Evolutionary conservation across 192 early-diverging fungal species (phyloP).

Genomic region (Coemansia sp.): DNA sequence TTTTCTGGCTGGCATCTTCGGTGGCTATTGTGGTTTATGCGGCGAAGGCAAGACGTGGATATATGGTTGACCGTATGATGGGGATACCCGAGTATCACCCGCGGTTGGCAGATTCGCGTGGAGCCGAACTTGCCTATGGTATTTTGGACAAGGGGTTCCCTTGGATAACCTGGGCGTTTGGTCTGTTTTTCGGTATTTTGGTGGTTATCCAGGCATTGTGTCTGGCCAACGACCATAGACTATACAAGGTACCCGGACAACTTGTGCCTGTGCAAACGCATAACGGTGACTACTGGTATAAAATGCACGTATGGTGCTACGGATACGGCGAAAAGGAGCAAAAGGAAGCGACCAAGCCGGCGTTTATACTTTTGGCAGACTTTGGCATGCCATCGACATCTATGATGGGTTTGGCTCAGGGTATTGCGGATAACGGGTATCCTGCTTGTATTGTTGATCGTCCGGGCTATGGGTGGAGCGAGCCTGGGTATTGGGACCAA

Average conservation of each 20-base stretch:
- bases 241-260: slow-evolving; percentile 34
- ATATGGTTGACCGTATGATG: slow-evolving; percentile 55
- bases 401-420: slow-evolving; percentile 49
- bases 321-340: slow-evolving; percentile 18
- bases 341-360: slow-evolving; percentile 22
- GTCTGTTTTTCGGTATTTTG: slow-evolving; percentile 46
- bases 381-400: slow-evolving; percentile 56
- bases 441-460: slow-evolving; percentile 54
- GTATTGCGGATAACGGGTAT: slow-evolving; percentile 38
- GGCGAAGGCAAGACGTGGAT: slow-evolving; percentile 52
- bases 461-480: slow-evolving; percentile 60
- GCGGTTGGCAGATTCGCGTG: slow-evolving; percentile 37
- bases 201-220: slow-evolving; percentile 52
- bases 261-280: slow-evolving; percentile 51
- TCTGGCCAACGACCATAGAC: slow-evolving; percentile 45
- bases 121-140: slow-evolving; percentile 29
- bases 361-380: slow-evolving; percentile 52
- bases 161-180: slow-evolving; percentile 32
- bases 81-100: slow-evolving; percentile 55
- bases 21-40: slow-evolving; percentile 33
- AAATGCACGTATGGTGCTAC: slow-evolving; percentile 54
- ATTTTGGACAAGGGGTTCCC: slow-evolving; percentile 45
- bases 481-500: slow-evolving; percentile 56
- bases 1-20: slow-evolving; percentile 34
- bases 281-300: slow-evolving; percentile 46